phyloP scores from a whole-genome alignment of 2,329 filamentous ascomycete species.

The Neocatenulostroma microsporum region DNA sequence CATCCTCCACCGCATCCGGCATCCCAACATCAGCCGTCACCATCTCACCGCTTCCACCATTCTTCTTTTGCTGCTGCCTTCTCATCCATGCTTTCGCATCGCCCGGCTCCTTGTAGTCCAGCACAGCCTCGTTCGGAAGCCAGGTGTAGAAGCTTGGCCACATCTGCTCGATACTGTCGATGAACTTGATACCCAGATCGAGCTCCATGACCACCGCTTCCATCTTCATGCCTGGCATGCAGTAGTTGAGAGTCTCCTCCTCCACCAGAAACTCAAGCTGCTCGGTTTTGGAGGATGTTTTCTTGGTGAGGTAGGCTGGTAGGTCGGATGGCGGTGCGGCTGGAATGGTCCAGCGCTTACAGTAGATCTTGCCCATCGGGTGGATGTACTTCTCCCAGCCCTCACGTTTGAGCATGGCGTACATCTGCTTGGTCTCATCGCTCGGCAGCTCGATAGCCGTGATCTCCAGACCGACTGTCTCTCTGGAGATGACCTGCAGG shows the following conservation, averaged over 20 bases:
- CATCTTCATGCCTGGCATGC: conserved; percentile 52
- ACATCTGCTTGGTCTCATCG: conserved; percentile 41
- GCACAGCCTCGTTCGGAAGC: conserved; percentile 38
- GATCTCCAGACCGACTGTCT: conserved; percentile 56
- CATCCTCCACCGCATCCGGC: background rate
- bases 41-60: background rate
- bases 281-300: conserved; percentile 26
- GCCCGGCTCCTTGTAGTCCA: conserved; percentile 20
- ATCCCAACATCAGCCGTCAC: background rate
- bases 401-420: conserved; percentile 24
- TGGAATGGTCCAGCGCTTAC: conserved; percentile 43
- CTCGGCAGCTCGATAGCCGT: conserved; percentile 43
- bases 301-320: conserved; percentile 12
- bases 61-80: conserved; percentile 12
- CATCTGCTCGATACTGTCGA: conserved; percentile 33
- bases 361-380: conserved; percentile 48
- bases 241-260: conserved; percentile 47
- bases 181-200: conserved; percentile 25
- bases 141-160: conserved; percentile 39
- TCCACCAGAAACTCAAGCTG: conserved; percentile 60
- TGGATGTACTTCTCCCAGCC: conserved; percentile 37
- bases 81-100: conserved; percentile 22
- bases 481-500: conserved; percentile 39
- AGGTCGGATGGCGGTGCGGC: conserved; percentile 21
- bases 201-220: conserved; percentile 27